Base-by-base conservation (phyloP, 306 rosid genomes). In the Benincasa hispida region DNA sequence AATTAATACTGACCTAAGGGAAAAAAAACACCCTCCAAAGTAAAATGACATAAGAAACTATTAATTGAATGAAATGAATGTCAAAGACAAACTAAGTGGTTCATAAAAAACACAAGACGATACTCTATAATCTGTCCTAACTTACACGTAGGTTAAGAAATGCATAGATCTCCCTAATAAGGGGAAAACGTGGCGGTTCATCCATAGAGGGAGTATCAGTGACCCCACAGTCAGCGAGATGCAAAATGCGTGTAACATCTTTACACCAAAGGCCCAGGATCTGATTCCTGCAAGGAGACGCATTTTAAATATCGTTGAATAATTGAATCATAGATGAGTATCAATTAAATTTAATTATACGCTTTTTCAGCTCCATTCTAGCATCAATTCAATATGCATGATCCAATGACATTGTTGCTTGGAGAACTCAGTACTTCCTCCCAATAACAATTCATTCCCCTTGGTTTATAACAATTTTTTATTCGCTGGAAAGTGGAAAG, bases 71-170 rank as follows among this genome's bases (percentile, higher is more conserved):
- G 13, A 53, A 30, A 68, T 7, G 69, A 66, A 80, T 63, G 76
- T 63, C 63, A 39, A 41, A 65, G 28, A 59, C 53, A 69, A 75
- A 56, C 78, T 27, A 78, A 50, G 53, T 65, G 54, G 41, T 72
- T 28, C 28, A 14, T 5, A 65, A 50, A 81, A 27, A 80, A 66
- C 67, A 54, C 53, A 57, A 80, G 78, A 74, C 12, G 50, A 75
- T n/a, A 78, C 57, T 82, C 24, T 9, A 66, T 30, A 10, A 39
- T 60, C 60, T 72, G 45, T 56, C 58, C 27, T 77, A 82, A 87
- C 98, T 90, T 89, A 95, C 99, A 82, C 87, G 89, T 75, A 84
- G 96, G 84, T 95, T 95, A 6, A 95, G 97, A 86, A 95, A 95
- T 65, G 91, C 76, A 81, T 90, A 95, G 87, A 92, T 88, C 80